phyloP scores from a whole-genome alignment of 441 rosid species.

The Arabidopsis lyrata region DNA sequence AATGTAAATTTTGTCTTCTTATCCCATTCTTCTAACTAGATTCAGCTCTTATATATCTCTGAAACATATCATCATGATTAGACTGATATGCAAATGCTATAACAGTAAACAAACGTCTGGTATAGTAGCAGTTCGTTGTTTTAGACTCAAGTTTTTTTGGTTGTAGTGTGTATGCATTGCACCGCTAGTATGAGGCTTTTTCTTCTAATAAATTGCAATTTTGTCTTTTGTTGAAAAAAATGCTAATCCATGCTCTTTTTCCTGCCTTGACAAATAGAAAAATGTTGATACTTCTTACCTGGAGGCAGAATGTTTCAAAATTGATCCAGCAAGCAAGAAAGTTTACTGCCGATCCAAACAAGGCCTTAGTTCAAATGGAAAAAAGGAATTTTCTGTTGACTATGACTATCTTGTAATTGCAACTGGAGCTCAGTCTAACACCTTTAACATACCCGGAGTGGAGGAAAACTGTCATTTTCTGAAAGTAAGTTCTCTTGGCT shows the following conservation, averaged over 20 bases:
- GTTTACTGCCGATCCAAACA: constrained; percentile 73
- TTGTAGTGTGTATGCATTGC: neutral
- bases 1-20: neutral
- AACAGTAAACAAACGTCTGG: neutral
- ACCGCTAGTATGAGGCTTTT: constrained; percentile 6
- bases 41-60: neutral
- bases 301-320: constrained; percentile 95
- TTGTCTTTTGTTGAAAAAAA: constrained; percentile 3
- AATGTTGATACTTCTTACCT: constrained; percentile 59
- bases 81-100: neutral
- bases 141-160: neutral
- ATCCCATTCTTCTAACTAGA: neutral
- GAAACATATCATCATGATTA: constrained; percentile 19
- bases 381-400: constrained; percentile 74
- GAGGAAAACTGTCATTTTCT: constrained; percentile 89
- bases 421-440: constrained; percentile 94
- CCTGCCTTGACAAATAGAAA: constrained; percentile 56
- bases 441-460: constrained; percentile 97
- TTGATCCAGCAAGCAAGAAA: constrained; percentile 80
- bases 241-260: constrained; percentile 9
- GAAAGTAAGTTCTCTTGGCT: constrained; percentile 60
- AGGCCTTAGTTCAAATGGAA: constrained; percentile 55
- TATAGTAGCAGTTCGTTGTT: neutral
- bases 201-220: neutral
- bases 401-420: constrained; percentile 94